Evolutionary conservation across 768 basidiomycete species (phyloP), one percentile per base, ranked within the genome.

Genomic region (Lentinula sp.): DNA sequence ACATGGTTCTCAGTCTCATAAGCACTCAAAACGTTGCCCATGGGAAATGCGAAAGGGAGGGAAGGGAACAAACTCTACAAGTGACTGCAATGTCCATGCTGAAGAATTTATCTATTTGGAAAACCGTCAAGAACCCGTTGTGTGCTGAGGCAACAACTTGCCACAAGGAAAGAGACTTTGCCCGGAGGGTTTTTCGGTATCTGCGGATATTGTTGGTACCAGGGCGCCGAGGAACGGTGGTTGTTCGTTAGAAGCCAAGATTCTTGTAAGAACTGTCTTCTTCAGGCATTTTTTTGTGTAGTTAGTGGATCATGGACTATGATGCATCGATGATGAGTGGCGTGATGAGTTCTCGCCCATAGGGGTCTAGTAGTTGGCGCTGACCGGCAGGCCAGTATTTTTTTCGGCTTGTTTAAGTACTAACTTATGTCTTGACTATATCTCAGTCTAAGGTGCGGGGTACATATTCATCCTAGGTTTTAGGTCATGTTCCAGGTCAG

Each of bases 1-100:
- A 53, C 23, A 33, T 12, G n/a, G 13, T 43, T 46, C 23, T 35
- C 42, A 33, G 42, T 43, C 28, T 48, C 57, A 45, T 56, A 55
- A 20, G 60, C 41, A 50, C 46, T 42, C n/a, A 60, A 7, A 50
- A 51, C 49, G 50, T 60, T 60, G 33, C 59, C 59, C 79, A 83
- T 36, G 57, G 45, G 18, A 48, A 20, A 48, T 23, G 18, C 10
- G 54, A 64, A 54, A 23, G 33, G 5, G 53, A 39, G 37, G 35
- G 37, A 54, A 54, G 35, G 37, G 23, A 37, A 37, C 2, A 4
- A 48, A 13, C 6, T 23, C 12, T 39, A 9, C 23, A 23, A 2
- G 46, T 48, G 16, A 20, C 46, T 48, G 18, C 10, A 23, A 20
- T 8, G 9, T 48, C 12, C 46, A 48, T 48, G 20, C 18, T n/a